Percentiles rank a stretch among this genome's conserved stretches.
Conservation (phyloP, 768 basidiomycete species). For the Leccinum rimulosum region DNA sequence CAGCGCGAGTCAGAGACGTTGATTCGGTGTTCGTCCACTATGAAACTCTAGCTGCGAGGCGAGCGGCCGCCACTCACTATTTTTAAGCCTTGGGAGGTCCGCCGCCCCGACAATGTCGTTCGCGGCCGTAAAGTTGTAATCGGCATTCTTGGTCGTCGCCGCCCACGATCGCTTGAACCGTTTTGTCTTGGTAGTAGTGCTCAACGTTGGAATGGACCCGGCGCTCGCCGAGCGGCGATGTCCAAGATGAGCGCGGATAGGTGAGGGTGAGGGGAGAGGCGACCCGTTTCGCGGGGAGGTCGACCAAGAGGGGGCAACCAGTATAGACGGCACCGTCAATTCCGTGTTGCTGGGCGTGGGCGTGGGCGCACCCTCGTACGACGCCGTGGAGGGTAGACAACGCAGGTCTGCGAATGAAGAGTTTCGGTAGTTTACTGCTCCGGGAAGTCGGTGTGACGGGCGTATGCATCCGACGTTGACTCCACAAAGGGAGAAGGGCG, state of each 20-base stretch:
- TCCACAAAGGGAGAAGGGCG: constrained; percentile 24
- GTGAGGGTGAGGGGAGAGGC: constrained; percentile 27
- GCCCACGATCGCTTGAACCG: constrained; percentile 43
- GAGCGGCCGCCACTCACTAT: constrained; percentile 55
- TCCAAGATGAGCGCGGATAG: constrained; percentile 18
- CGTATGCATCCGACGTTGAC: constrained; percentile 19
- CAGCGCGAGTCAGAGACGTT: background rate
- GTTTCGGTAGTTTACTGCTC: constrained; percentile 32
- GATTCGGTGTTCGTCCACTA: background rate
- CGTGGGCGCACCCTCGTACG: constrained; percentile 24
- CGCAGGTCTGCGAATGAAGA: constrained; percentile 36
- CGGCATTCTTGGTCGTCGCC: constrained; percentile 35
- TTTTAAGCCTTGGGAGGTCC: constrained; percentile 82
- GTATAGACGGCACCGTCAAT: constrained; percentile 8
- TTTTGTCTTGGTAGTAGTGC: constrained; percentile 24
- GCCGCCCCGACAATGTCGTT: constrained; percentile 86
- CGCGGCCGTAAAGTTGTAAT: constrained; percentile 60
- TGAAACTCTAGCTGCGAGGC: background rate
- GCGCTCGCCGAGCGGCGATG: constrained; percentile 34
- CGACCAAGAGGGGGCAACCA: constrained; percentile 13
- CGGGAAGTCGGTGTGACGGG: constrained; percentile 29
- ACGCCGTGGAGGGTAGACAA: constrained; percentile 29
- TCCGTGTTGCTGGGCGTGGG: constrained; percentile 7
- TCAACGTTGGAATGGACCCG: constrained; percentile 26
- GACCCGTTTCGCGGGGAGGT: constrained; percentile 11